phyloP scores from a whole-genome alignment of 2,329 filamentous ascomycete genomes.

The Colletotrichum sansevieriae region DNA sequence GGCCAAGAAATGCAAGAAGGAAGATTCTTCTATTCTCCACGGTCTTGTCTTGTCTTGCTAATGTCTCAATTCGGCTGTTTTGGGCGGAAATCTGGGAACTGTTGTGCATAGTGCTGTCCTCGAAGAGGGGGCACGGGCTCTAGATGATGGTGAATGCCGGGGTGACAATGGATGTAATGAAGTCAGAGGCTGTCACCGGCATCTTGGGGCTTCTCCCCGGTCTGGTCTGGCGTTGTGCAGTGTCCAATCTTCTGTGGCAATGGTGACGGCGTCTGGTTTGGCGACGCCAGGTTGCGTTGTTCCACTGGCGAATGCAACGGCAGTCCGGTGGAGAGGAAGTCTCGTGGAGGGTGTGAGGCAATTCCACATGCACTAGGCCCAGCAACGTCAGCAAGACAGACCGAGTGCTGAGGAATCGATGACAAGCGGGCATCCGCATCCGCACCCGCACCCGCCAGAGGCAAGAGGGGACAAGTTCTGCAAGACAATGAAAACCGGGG shows the following conservation, averaged over 20 bases:
- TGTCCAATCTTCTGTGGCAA: conserved; percentile 13
- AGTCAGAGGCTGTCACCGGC: conserved; percentile 20
- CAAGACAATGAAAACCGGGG: conserved; percentile 10
- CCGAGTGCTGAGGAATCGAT: conserved; percentile 24
- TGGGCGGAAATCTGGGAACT: neutral
- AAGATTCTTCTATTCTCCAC: neutral
- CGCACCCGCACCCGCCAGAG: too few relatives aligned
- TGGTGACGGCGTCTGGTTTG: conserved; percentile 13
- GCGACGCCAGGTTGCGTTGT: conserved; percentile 18
- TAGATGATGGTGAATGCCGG: conserved; percentile 18
- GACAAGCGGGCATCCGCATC: neutral
- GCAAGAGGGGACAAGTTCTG: neutral
- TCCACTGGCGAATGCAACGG: conserved; percentile 17
- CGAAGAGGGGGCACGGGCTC: conserved; percentile 13
- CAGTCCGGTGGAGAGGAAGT: conserved; percentile 26
- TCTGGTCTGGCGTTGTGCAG: neutral
- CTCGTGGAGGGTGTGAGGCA: conserved; percentile 39
- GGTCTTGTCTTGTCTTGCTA: neutral
- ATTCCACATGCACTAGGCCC: neutral
- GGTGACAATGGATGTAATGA: conserved; percentile 27
- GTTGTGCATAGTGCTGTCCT: conserved; percentile 6
- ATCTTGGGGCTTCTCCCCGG: neutral
- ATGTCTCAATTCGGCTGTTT: neutral
- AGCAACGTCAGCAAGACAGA: neutral
- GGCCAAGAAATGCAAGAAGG: neutral